Percentiles rank a stretch among this genome's conserved stretches.
Conservation (phyloP, 2,329 filamentous ascomycete species). For the Rosellinia necatrix region DNA sequence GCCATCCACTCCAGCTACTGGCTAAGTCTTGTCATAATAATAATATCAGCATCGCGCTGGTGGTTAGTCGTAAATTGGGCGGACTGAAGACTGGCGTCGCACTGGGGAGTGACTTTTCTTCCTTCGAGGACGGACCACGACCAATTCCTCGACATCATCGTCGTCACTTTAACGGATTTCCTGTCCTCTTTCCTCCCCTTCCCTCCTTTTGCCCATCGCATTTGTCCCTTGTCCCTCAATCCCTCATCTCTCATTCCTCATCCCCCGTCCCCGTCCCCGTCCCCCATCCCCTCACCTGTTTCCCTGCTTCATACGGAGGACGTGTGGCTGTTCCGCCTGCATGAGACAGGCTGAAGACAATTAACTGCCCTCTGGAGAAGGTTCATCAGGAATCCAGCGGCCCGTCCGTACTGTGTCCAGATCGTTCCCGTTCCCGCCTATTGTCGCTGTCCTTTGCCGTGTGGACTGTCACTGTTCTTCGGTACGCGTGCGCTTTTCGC, state of each 20-base stretch:
- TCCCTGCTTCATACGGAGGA: constrained; percentile 29
- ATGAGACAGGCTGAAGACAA: constrained; percentile 27
- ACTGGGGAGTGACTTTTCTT: no score
- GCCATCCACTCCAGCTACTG: constrained; percentile 1
- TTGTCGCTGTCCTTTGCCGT: constrained; percentile 25
- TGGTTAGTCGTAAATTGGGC: no score
- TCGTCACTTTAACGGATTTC: constrained; percentile 1
- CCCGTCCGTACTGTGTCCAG: constrained; percentile 28
- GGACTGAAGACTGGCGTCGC: no score
- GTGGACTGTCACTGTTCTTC: constrained; percentile 16
- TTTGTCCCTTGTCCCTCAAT: not conserved
- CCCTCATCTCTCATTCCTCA: constrained; percentile 19
- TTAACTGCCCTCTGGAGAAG: constrained; percentile 29
- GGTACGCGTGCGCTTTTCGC: constrained; percentile 32
- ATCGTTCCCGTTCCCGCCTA: constrained; percentile 31
- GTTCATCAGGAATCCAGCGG: constrained; percentile 31
- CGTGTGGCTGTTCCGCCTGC: constrained; percentile 30
- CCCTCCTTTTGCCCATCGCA: no score
- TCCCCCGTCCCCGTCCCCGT: not conserved
- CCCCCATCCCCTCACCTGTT: constrained; percentile 21
- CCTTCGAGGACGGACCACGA: not conserved
- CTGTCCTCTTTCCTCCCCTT: constrained; percentile 14
- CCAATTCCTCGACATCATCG: constrained; percentile 20
- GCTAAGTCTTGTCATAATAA: no score
- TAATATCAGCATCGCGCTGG: no score